These are phyloP conservation scores for Penicillium brasilianum DNA, from an alignment of 2,329 filamentous ascomycete species.

Conservation along the genomic window DNA sequence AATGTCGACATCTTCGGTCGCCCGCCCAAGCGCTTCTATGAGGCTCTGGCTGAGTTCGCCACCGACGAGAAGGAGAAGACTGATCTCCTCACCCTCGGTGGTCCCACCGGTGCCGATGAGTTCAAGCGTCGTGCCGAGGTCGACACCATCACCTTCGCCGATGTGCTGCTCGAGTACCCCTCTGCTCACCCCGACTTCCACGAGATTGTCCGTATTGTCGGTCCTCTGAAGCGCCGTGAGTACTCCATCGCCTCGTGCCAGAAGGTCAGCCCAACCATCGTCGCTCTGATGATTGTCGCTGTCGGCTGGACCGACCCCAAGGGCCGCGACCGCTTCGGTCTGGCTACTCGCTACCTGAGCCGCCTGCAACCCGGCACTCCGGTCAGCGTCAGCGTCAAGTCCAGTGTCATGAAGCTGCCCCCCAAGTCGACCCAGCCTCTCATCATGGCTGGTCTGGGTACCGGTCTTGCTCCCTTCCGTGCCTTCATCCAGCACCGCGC, in stretches of 20 bases:
- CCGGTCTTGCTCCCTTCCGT: constrained; percentile 97
- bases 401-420: constrained; percentile 99
- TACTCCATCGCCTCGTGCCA: constrained; percentile 99
- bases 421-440: constrained; percentile 83
- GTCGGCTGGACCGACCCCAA: constrained; percentile 91
- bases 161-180: constrained; percentile 85
- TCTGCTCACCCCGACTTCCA: constrained; percentile 89
- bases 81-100: constrained; percentile 75
- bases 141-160: constrained; percentile 88
- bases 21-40: constrained; percentile 97
- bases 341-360: constrained; percentile 90
- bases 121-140: constrained; percentile 93
- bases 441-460: constrained; percentile 99
- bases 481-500: constrained; percentile 98
- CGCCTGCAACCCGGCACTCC: constrained; percentile 73
- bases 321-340: constrained; percentile 87
- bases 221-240: constrained; percentile 92
- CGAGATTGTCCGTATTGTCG: constrained; percentile 85
- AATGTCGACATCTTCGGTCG: constrained; percentile 97
- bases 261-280: constrained; percentile 86
- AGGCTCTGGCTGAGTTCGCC: constrained; percentile 84
- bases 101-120: constrained; percentile 79
- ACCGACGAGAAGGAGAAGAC: constrained; percentile 81
- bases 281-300: constrained; percentile 94
- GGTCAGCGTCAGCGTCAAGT: constrained; percentile 93